phyloP scores from a whole-genome alignment of 768 basidiomycete genomes.

The Neoboletus subvelutipes region DNA sequence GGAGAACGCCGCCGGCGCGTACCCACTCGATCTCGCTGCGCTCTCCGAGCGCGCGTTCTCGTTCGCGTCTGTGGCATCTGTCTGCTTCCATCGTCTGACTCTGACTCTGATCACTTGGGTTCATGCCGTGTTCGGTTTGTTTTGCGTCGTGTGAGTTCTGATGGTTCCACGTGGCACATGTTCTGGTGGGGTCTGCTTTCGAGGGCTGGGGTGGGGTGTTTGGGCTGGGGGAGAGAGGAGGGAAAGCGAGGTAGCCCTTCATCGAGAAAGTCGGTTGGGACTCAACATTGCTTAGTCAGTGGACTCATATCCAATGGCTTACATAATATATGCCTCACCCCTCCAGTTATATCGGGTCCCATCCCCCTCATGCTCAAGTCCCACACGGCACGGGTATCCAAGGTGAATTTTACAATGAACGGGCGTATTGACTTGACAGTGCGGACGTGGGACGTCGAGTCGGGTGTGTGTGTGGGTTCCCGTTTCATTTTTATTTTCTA shows the following conservation, averaged over 20 bases:
- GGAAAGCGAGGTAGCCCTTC: slow-evolving; percentile 29
- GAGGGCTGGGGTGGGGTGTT: background rate
- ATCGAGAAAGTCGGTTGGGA: slow-evolving; percentile 3
- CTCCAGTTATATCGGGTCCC: too few relatives aligned
- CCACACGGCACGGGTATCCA: too few relatives aligned
- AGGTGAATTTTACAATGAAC: too few relatives aligned
- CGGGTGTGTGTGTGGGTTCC: too few relatives aligned
- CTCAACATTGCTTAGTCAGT: too few relatives aligned
- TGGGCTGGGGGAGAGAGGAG: slow-evolving; percentile 5
- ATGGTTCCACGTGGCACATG: slow-evolving; percentile 3
- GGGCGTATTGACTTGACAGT: too few relatives aligned
- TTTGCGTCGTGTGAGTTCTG: background rate
- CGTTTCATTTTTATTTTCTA: too few relatives aligned
- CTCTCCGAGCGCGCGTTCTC: slow-evolving; percentile 44
- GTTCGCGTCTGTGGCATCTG: slow-evolving; percentile 22
- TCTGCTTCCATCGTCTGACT: slow-evolving; percentile 12
- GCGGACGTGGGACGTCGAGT: too few relatives aligned
- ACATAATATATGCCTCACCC: too few relatives aligned
- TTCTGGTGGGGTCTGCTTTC: background rate
- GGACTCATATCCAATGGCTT: too few relatives aligned
- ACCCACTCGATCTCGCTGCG: slow-evolving; percentile 61
- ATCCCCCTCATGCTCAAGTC: too few relatives aligned
- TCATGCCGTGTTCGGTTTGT: background rate
- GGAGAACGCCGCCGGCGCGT: slow-evolving; percentile 53
- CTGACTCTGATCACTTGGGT: background rate